phyloP scores from a whole-genome alignment of 2,329 filamentous ascomycete species.

The Paraconiothyrium sp. region DNA sequence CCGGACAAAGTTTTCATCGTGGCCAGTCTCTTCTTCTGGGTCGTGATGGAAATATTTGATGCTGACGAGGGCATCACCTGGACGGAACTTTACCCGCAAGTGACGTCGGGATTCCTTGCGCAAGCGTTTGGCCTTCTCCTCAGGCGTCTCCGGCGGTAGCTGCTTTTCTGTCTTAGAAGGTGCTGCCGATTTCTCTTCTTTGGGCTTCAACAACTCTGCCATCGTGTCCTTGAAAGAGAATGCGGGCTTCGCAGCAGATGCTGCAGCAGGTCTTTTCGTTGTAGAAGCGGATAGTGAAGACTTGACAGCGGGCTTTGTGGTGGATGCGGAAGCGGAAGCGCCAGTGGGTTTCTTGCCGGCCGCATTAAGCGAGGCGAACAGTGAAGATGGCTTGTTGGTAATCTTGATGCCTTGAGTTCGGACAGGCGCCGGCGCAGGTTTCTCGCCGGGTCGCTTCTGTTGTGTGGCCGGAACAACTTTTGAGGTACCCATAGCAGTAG shows the following conservation, averaged over 20 bases:
- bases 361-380: constrained; percentile 58
- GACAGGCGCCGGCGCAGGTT: constrained; percentile 35
- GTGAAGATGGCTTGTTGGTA: constrained; percentile 55
- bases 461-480: constrained; percentile 21
- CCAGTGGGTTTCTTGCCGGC: constrained; percentile 55
- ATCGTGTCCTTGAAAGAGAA: constrained; percentile 54
- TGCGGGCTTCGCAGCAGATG: constrained; percentile 38
- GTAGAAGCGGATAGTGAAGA: constrained; percentile 30
- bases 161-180: constrained; percentile 62
- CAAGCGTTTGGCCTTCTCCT: constrained; percentile 72
- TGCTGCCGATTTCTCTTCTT: constrained; percentile 61
- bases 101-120: constrained; percentile 77
- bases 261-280: constrained; percentile 39
- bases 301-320: constrained; percentile 39
- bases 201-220: constrained; percentile 61
- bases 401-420: constrained; percentile 49
- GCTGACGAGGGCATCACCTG: constrained; percentile 71
- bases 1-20: constrained; percentile 72
- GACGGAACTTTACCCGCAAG: constrained; percentile 75
- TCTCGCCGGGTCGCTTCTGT: constrained; percentile 44
- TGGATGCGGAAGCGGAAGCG: constrained; percentile 30
- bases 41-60: constrained; percentile 77
- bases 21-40: constrained; percentile 73
- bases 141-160: constrained; percentile 68
- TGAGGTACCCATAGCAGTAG: constrained; percentile 20